Evolutionary conservation across 2,329 filamentous ascomycete species (phyloP).

Genomic region (Epichloe sp.): DNA sequence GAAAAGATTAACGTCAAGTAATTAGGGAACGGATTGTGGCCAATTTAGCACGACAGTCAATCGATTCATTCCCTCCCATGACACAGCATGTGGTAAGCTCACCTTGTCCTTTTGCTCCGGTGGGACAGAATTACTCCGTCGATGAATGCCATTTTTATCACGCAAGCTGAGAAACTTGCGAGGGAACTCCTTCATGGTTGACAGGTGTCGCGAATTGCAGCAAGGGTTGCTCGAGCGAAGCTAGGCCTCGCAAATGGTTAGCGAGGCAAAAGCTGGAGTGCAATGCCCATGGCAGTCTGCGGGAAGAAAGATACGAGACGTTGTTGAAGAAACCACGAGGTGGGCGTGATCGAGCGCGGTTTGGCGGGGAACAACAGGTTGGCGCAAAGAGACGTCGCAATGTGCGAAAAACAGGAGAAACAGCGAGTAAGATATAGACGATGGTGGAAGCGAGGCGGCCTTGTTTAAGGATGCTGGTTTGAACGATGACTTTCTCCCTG

Average conservation of each 20-base stretch:
- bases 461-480: neutral
- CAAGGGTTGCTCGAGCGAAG: slow-evolving; percentile 2
- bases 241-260: slow-evolving; percentile 17
- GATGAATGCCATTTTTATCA: slow-evolving; percentile 46
- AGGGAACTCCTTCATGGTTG: slow-evolving; percentile 38
- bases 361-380: neutral
- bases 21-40: neutral
- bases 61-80: neutral
- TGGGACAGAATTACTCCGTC: slow-evolving; percentile 42
- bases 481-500: neutral
- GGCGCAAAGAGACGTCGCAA: neutral
- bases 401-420: neutral
- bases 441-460: neutral
- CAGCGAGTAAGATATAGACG: neutral
- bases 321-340: neutral
- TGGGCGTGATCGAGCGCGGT: neutral
- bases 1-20: neutral
- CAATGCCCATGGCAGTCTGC: slow-evolving; percentile 18
- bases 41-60: neutral
- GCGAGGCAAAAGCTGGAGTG: slow-evolving; percentile 17
- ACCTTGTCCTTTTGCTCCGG: slow-evolving; percentile 36
- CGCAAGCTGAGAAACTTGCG: slow-evolving; percentile 59
- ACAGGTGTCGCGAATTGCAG: neutral
- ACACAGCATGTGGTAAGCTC: slow-evolving; percentile 9
- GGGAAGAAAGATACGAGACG: neutral